Base-by-base conservation (phyloP, 768 basidiomycete genomes). In the Phaeotremella skinneri region DNA sequence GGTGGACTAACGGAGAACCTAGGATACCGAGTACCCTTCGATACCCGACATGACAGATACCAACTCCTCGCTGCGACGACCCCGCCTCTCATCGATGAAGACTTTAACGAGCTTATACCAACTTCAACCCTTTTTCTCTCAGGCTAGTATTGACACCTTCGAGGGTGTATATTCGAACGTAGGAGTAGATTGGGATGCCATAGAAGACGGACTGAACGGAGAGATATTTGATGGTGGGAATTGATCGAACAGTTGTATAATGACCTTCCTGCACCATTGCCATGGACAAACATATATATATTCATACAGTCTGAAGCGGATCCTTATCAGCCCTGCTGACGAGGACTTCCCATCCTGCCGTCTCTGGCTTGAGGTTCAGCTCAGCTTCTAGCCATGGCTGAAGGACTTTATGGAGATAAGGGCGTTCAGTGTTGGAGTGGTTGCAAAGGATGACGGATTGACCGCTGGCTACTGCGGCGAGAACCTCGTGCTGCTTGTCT, bases 351-450 rank as follows among this genome's bases (percentile, higher is more conserved):
- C 78, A 79, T 49, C 56, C 56, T 11, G 48, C 60, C 2, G 66
- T 73, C 20, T 74, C 75, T 51, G 53, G 55, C 43, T 77, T 75
- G 37, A 67, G 76, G 16, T 72, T 66, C 59, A 88, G 79, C 74
- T 86, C 83, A 49, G 71, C 64, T 59, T 76, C 72, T 61, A 97
- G 80, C 77, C 84, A 86, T 13, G 80, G 76, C 37, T 86, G 85
- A 30, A 97, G 83, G 23, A 84, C 79, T 17, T 86, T 55, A 3
- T 63, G 84, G 55, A 98, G 86, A 78, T 90, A 97, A 0, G 91
- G 91, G 30, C 93, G 88, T 79, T 98, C 94, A 43, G 93, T 93
- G 78, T 92, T 92, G 16, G 90, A 88, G 78, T 97, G 94, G 17
- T 81, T 78, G 87, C 91, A 91, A 55, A 96, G 82, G 62, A 96